Evolutionary conservation across 2,329 filamentous ascomycete genomes (phyloP), one percentile per base, ranked within the genome.

Genomic region (Ceratocystis huliohia): DNA sequence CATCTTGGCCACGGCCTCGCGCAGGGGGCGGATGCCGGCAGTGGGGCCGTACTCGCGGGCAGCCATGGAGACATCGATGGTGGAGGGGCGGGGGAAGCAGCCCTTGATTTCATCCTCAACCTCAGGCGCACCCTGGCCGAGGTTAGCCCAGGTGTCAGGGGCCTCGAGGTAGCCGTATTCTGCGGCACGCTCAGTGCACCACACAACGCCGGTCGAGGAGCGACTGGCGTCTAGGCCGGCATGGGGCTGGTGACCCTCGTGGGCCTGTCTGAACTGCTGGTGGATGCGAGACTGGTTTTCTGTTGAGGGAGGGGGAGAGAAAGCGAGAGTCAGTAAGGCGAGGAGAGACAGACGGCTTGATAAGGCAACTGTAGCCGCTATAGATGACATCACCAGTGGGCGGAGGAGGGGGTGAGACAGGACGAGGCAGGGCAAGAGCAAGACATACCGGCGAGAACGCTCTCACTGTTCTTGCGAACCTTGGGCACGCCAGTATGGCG

Each of bases 1-100:
- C 69, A 97, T 82, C 68, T 86, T 85, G 67, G 93, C 93, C 57
- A 97, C 91, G 20, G 93, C 93, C 73, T 91, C 88, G 71, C 93
- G 83, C 70, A 97, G 80, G 30, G 90, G 87, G 78, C 91, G 93
- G 80, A 96, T 97, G 72, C 93, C 93, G 48, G 93, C 91, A 4
- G 92, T 96, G 37, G 93, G 93, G 46, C 91, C 88, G 76, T 97
- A 97, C 76, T 97, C 93, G 73, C 92, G 82, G 50, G 88, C 88
- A 69, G 85, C 85, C 72, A 90, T 83, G 70, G 83, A 86, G 72
- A 96, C 83, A 71, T 94, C 85, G 71, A 96, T 89, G 56, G 81
- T 82, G 63, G 84, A 83, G 5, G 93, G 93, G 17, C 93, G 85
- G 72, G 87, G 81, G 75, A 96, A 96, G 78, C 89, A 94, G 67